Evolutionary conservation across 2,329 filamentous ascomycete species (phyloP), one percentile per base, ranked within the genome.

Genomic region (Curvularia sp.): DNA sequence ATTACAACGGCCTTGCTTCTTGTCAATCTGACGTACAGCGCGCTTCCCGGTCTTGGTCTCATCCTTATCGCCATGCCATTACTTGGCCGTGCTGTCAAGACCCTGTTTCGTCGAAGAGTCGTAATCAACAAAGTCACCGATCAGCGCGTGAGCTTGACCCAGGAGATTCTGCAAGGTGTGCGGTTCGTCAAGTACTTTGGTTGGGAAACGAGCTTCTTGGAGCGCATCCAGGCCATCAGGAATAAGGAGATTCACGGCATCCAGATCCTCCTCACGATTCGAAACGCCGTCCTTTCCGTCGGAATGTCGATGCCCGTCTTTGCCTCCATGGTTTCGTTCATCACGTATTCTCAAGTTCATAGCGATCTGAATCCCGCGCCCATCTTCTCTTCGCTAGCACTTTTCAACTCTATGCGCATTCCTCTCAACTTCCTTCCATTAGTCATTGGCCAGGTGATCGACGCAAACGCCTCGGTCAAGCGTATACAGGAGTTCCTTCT

Each of bases 121-220:
- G 82, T 78, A 28, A 97, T 98, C 81, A 98, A 97, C 83, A 93
- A 93, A 71, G 86, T 97, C 59, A 98, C 94, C 1, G 94, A 98
- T 74, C 91, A 96, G 78, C 87, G 94, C 62, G 93, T 98, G 7
- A 90, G 90, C 51, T 81, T 98, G 32, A 97, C 93, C 0, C 93
- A 97, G 73, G 94, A 98, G 74, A 96, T 98, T 50, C 73, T 98
- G 13, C 89, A 93, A 66, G 91, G 92, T 0, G 93, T 97, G 23
- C 87, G 93, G 25, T 97, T 98, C 71, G 94, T 98, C 78, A 98
- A 98, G 76, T 97, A 87, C 76, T 98, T 97, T 73, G 93, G 93
- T 7, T 98, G 94, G 94, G 94, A 98, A 74, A 89, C 85, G 57
- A 90, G 91, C 32, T 97, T 98, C 72, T 80, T 97, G 12, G 83